Evolutionary conservation across 805 yeast genomes (phyloP), one percentile per base, ranked within the genome.

Genomic region (Sporopachydermia quercuum): DNA sequence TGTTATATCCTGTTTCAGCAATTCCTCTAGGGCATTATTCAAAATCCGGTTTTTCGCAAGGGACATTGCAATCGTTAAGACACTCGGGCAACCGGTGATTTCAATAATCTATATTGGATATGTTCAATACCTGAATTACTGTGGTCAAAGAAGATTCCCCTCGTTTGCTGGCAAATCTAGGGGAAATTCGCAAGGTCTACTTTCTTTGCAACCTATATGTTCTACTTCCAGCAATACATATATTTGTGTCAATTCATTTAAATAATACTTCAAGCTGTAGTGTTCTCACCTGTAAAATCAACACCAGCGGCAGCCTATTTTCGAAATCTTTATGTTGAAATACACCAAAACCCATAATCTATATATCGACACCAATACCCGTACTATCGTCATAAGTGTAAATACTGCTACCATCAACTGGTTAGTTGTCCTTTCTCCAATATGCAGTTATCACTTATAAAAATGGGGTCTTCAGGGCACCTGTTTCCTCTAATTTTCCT

Each of bases 271-370:
- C 18, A 57, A 38, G 59, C 59, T 1, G 76, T 65, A 0, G 73
- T 75, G 34, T 70, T 55, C 5, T 71, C 53, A 2, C 76, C 77
- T 0, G 78, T 76, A 16, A 73, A 64, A 37, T 70, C 72, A 1
- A 76, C 70, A 1, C 78, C 79, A 49, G 73, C 78, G 3, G 75
- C 76, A 50, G 70, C 61, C 50, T 49, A 35, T 59, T 62, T 4
- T 48, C 51, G 11, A 43, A 50, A 3, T 49, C 48, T 17, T 54
- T 53, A 16, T 48, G 49, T 5, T 47, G 41, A 23, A 56, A 46
- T 34, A 65, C 53, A 3, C 69, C 70, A 3, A 65, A 54, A 41
- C 64, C 70, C 23, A 63, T 49, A 4, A 64, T 39, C 43, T 59
- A 62, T 13, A 60, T 56, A 40, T 60, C 63, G 15, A 61, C 57